Conservation (phyloP, 2,329 filamentous ascomycete genomes). For the Arthrobotrys entomopaga region DNA sequence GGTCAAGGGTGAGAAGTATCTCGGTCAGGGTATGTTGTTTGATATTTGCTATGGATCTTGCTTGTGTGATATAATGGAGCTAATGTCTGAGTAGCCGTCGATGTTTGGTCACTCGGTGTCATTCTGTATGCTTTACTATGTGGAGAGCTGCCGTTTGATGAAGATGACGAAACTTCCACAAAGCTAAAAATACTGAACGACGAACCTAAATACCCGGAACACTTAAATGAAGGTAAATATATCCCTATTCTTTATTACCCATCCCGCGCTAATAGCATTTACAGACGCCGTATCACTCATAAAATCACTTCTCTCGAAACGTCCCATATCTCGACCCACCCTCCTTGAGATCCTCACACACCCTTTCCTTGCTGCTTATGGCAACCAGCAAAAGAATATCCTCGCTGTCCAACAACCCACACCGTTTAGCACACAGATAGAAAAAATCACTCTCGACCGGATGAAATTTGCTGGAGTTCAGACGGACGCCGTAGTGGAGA, state of each 20-base stretch:
- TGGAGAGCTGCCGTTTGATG: slow-evolving; percentile 92
- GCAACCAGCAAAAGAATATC: slow-evolving; percentile 87
- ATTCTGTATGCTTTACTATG: slow-evolving; percentile 84
- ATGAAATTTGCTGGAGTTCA: slow-evolving; percentile 95
- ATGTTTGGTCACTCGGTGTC: slow-evolving; percentile 91
- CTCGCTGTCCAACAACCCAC: slow-evolving; percentile 81
- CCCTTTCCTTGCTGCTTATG: slow-evolving; percentile 86
- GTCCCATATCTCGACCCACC: slow-evolving; percentile 82
- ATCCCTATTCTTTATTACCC: background rate
- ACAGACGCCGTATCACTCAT: slow-evolving; percentile 80
- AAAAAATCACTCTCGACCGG: slow-evolving; percentile 89
- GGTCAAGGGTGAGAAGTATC: slow-evolving; percentile 98
- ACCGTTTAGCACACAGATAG: slow-evolving; percentile 84
- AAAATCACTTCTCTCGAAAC: slow-evolving; percentile 84
- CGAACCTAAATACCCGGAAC: slow-evolving; percentile 85
- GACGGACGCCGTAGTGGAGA: slow-evolving; percentile 93
- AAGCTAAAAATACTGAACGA: slow-evolving; percentile 84
- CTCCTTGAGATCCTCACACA: slow-evolving; percentile 87
- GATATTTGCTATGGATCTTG: background rate
- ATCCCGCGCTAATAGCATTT: slow-evolving; percentile 9
- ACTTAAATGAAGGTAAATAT: slow-evolving; percentile 69
- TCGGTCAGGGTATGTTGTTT: slow-evolving; percentile 57
- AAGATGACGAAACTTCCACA: slow-evolving; percentile 89
- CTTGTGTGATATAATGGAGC: background rate
- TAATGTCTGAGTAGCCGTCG: slow-evolving; percentile 78